Percentiles rank a stretch among this genome's conserved stretches.
These are phyloP conservation scores for Bifiguratus adelaidae DNA, from an alignment of 192 early-diverging fungal species.

Conservation along the genomic window DNA sequence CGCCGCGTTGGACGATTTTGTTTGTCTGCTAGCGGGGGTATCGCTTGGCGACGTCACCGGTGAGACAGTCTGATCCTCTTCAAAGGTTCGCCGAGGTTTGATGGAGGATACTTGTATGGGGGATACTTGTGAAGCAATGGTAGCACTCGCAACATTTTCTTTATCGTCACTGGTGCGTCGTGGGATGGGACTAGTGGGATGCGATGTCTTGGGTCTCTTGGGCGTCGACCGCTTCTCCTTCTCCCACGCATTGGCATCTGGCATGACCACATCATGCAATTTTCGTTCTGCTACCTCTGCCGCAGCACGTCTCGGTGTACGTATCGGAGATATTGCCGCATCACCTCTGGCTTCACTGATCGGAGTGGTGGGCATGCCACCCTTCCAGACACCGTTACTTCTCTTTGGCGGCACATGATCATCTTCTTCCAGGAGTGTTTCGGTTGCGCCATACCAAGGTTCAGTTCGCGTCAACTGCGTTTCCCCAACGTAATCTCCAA, in stretches of 20 bases:
- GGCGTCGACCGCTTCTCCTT: conserved; percentile 14
- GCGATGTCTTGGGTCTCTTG: neutral
- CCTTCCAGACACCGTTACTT: conserved; percentile 22
- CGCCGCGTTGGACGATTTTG: no score
- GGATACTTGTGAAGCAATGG: no score
- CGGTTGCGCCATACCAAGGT: conserved; percentile 4
- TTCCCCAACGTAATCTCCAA: conserved; percentile 42
- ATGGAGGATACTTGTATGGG: no score
- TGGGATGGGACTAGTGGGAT: no score
- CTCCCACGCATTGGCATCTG: conserved; percentile 40
- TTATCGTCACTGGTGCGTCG: no score
- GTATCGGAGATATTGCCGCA: conserved; percentile 1
- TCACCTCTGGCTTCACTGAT: neutral
- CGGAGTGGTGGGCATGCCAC: neutral
- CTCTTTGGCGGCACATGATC: conserved; percentile 28
- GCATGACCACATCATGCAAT: conserved; percentile 33
- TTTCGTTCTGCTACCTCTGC: conserved; percentile 31
- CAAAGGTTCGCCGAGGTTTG: no score
- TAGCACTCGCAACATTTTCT: no score
- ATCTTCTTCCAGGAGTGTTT: conserved; percentile 9
- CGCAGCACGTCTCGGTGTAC: conserved; percentile 29
- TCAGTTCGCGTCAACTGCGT: conserved; percentile 23
- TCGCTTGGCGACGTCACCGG: no score
- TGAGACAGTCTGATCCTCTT: no score
- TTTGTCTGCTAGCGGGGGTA: no score